Base-by-base conservation (phyloP, 1,284 basidiomycete genomes). In the Sanghuangporus baumii region DNA sequence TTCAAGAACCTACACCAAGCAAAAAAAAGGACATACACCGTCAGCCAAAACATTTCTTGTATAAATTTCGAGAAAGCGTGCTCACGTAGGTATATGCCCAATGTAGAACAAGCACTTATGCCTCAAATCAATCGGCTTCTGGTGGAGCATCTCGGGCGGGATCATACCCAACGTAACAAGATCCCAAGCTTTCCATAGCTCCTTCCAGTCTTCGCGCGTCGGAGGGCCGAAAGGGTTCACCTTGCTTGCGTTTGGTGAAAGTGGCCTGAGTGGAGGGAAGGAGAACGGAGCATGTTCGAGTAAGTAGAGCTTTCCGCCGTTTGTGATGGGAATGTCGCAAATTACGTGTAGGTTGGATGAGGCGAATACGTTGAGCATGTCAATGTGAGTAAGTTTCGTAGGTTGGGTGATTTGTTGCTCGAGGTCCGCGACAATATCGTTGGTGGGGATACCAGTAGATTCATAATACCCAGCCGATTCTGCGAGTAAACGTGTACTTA, bases 91-190 rank as follows among this genome's bases (percentile, higher is more conserved):
- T 57, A 97, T 94, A 73, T 98, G 96, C 0, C 96, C 95, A 7
- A 94, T 75, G 73, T 97, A 98, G 76, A 92, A 95, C 46, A 95
- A 77, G 73, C 91, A 94, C 61, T 93, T 93, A 72, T 96, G 93
- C 36, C 94, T 83, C 57, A 98, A 78, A 73, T 97, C 89, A 67
- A 99, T 99, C 0, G 96, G 96, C 74, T 95, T 97, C 72, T 92
- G 80, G 73, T 89, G 88, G 26, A 97, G 78, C 89, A 98, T 91
- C 48, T 86, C 81, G 12, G 81, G 76, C 0, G 95, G 90, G 59
- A 98, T 95, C 94, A 98, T 97, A 61, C 82, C 81, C 61, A 87
- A 76, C 0, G 93, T 95, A 66, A 96, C 84, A 62, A 85, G 85
- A 73, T 98, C 94, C 96, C 96, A 99, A 2, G 86, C 82, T 14